Evolutionary conservation across 2,329 filamentous ascomycete species (phyloP).

Genomic region (Pleoardoris graminearum): DNA sequence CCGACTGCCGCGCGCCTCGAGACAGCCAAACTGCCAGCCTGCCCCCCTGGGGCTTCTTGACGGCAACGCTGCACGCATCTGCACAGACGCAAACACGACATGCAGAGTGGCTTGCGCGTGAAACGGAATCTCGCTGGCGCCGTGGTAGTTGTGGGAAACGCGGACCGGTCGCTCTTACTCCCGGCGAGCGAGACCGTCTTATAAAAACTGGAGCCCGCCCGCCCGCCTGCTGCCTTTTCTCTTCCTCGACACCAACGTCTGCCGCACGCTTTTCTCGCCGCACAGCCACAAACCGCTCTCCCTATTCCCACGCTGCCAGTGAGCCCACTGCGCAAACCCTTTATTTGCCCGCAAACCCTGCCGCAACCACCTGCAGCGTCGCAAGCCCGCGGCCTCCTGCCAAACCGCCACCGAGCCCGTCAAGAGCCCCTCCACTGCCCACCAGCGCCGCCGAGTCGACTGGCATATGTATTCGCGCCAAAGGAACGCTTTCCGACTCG

Average conservation of each 20-base stretch:
- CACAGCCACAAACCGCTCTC: neutral
- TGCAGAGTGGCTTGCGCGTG: neutral
- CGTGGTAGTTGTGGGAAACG: neutral
- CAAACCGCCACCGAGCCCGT: constrained; percentile 41
- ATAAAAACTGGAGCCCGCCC: constrained; percentile 5
- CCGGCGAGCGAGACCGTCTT: neutral
- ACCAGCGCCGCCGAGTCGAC: constrained; percentile 37
- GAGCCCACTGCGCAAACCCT: constrained; percentile 18
- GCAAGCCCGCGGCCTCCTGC: constrained; percentile 33
- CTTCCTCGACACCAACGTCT: neutral
- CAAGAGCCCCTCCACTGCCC: constrained; percentile 29
- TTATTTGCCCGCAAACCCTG: constrained; percentile 16
- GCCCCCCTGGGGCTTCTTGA: neutral
- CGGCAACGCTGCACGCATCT: neutral
- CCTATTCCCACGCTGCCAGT: constrained; percentile 15
- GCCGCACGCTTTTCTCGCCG: neutral
- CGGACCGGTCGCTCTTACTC: neutral
- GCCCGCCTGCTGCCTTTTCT: neutral
- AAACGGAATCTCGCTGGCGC: neutral
- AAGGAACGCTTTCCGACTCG: constrained; percentile 91
- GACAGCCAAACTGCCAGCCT: neutral
- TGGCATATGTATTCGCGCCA: constrained; percentile 99
- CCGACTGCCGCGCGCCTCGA: neutral
- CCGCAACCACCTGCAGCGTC: constrained; percentile 19
- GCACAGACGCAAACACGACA: neutral